Evolutionary conservation across 352 stramenopile genomes (phyloP), one percentile per base, ranked within the genome.

Genomic region (Phytophthora syringae): DNA sequence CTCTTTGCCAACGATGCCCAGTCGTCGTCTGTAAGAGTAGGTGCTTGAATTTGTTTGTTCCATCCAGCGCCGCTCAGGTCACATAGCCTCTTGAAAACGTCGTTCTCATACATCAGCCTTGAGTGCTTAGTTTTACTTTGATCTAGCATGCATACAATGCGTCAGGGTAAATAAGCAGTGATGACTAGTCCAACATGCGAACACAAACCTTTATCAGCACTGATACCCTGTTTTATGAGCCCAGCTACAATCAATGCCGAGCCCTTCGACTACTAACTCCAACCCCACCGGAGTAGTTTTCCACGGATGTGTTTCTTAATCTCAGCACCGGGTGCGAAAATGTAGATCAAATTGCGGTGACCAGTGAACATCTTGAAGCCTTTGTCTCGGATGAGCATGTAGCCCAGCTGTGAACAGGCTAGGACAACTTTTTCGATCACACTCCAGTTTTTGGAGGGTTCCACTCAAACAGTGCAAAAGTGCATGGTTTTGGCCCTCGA

Each of bases 401-500:
- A 60, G 13, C 47, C 25, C 39, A 52, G 27, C 25, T 60, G 11
- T 22, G n/a, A n/a, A 18, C n/a, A 51, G 2, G 28, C 18, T 32
- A 9, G 20, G 2, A 52, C 27, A 22, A 52, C 39, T 28, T 60
- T 60, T 13, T 36, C 40, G 2, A 52, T 60, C 9, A 52, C 27
- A 20, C 40, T 52, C 52, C 25, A 60, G 27, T 44, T 30, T 3
- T 36, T 44, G 24, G 52, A 60, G 5, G 52, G 40, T 45, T 5
- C 30, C 53, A 50, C 53, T 53, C 27, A 61, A 45, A 12, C 53
- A 61, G 28, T 39, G 13, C 1, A 52, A 4, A 13, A 61, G 30
- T 1, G 4, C 6, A 20, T 37, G 42, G 1, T 50, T 5, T 7
- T 49, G 37, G 0, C 49, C 51, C 3, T 3, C 13, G 2, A 43